Base-by-base conservation (phyloP, 495 filamentous ascomycete genomes). In the Xylaria bambusicola region DNA sequence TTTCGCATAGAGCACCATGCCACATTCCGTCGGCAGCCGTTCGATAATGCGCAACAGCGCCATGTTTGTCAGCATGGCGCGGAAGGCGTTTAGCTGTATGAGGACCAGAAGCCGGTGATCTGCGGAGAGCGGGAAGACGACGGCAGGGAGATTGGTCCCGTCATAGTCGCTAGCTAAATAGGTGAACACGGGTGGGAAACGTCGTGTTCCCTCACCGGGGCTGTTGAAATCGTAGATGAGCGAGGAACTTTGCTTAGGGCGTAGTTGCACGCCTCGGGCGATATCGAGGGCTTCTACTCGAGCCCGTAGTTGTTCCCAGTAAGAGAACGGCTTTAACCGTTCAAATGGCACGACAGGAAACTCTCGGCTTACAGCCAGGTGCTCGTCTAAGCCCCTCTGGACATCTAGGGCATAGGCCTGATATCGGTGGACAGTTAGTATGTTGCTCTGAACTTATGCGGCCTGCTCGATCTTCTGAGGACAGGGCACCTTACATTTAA, bases 61-160 rank as follows among this genome's bases (percentile, higher is more conserved):
- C 66, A 73, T 68, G 47, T 75, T 75, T 8, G 65, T 67, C 20
- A 73, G 46, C 17, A 67, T 49, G 21, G 55, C 73, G 12, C 71
- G 64, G 42, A 73, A 66, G 36, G 67, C 71, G 44, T 75, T 76
- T 61, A 71, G 68, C 62, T 76, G 73, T 33, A 75, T 65, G n/a
- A 75, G 49, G 0, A 65, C 66, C 6, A 73, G 33, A 6, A 73
- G 65, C 20, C 60, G 56, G 47, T 76, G 72, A 54, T 75, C 72
- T 12, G 65, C 52, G 13, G 72, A 65, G 5, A 76, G 61, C 3
- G 73, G 73, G 52, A 75, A 71, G n/a, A 27, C 18, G 36, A 73
- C 49, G 15, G 41, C 15, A 13, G 66, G 61, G 12, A 61, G 41
- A 21, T 27, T 23, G 36, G 36, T 42, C n/a, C 21, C n/a, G 40